These are phyloP conservation scores for Raphidocelis subcapitata DNA, from an alignment of 139 green algal species.

Conservation along the genomic window DNA sequence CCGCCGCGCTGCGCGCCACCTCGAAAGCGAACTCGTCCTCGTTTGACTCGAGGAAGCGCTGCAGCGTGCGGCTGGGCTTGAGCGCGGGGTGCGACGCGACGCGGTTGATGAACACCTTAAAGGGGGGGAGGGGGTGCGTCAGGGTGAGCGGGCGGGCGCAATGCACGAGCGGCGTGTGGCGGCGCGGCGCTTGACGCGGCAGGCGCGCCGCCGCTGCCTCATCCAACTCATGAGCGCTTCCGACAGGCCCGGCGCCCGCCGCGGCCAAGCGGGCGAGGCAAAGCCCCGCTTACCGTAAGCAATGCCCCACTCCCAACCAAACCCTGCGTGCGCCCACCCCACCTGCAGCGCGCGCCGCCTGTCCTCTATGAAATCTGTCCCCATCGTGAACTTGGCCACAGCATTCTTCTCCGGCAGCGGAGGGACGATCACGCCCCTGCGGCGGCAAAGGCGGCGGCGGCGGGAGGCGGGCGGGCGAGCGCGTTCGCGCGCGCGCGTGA, in stretches of 20 bases:
- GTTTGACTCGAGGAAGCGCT: constrained; percentile 78
- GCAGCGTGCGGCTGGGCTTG: constrained; percentile 62
- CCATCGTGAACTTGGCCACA: constrained; percentile 92
- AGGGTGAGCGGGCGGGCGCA: too few relatives aligned
- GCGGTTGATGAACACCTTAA: constrained; percentile 75
- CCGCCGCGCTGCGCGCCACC: constrained; percentile 39
- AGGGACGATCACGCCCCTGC: constrained; percentile 82
- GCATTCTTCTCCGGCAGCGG: constrained; percentile 90
- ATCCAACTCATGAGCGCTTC: too few relatives aligned
- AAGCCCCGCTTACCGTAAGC: too few relatives aligned
- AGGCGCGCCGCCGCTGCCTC: too few relatives aligned
- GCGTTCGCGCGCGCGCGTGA: too few relatives aligned
- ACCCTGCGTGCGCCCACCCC: background rate
- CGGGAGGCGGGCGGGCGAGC: too few relatives aligned
- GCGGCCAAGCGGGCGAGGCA: too few relatives aligned
- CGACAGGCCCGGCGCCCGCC: too few relatives aligned
- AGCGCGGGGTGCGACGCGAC: constrained; percentile 73
- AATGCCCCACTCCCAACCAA: too few relatives aligned
- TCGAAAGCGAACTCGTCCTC: constrained; percentile 84
- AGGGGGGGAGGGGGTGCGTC: background rate
- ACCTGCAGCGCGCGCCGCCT: constrained; percentile 75
- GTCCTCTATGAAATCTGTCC: constrained; percentile 89
- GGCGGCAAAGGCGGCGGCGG: too few relatives aligned
- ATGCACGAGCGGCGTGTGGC: too few relatives aligned
- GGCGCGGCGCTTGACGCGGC: too few relatives aligned